These are phyloP conservation scores for Meyerozyma athensensis DNA, from an alignment of 1,139 yeast genomes.

Conservation along the genomic window DNA sequence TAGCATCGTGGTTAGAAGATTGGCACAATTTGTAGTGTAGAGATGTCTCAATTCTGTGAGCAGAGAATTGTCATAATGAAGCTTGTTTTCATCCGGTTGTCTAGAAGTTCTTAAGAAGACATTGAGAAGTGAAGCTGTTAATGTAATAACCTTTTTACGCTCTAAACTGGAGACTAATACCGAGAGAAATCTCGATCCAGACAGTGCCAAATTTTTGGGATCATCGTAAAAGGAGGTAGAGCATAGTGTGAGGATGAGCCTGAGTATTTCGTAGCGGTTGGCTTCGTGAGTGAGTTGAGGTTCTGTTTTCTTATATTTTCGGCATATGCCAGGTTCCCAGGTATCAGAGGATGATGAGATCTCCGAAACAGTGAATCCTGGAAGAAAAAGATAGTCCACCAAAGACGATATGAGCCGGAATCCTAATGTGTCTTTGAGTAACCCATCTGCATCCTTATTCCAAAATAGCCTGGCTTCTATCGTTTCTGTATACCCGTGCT, in stretches of 20 bases:
- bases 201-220: constrained; percentile 38
- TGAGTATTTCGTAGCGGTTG: constrained; percentile 63
- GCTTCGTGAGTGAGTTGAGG: constrained; percentile 54
- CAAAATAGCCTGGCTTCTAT: constrained; percentile 37
- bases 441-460: constrained; percentile 21
- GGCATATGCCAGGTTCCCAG: constrained; percentile 82
- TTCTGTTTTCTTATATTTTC: constrained; percentile 31
- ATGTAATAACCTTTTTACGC: constrained; percentile 42
- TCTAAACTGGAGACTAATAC: constrained; percentile 51
- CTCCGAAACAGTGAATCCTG: constrained; percentile 46
- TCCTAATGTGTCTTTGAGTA: constrained; percentile 26
- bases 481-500: constrained; percentile 27
- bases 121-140: constrained; percentile 70
- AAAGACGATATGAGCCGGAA: constrained; percentile 41
- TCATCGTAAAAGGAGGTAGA: constrained; percentile 58
- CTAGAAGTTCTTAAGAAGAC: constrained; percentile 41
- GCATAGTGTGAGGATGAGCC: constrained; percentile 56
- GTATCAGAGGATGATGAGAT: constrained; percentile 17
- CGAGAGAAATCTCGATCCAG: constrained; percentile 58
- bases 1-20: constrained; percentile 57
- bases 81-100: constrained; percentile 33
- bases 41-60: constrained; percentile 47
- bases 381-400: constrained; percentile 52
- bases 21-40: constrained; percentile 55
- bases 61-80: constrained; percentile 19